Percentiles rank a stretch among this genome's conserved stretches.
These are phyloP conservation scores for Sphaerulina populicola DNA, from an alignment of 2,329 filamentous ascomycete species.

Conservation along the genomic window DNA sequence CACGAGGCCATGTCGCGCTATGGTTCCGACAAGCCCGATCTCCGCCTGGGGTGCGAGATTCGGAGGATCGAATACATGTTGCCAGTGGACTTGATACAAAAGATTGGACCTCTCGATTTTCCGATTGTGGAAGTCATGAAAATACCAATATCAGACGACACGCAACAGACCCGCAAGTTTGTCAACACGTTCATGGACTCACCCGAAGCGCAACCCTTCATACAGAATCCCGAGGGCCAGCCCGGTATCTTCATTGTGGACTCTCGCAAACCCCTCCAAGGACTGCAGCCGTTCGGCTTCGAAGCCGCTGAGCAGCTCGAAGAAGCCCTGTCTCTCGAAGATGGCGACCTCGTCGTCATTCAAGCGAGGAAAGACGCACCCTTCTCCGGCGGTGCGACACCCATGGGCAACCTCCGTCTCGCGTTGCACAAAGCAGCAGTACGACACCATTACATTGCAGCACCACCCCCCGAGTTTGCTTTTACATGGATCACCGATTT, in stretches of 20 bases:
- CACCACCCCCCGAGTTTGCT: slow-evolving; percentile 47
- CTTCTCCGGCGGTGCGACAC: slow-evolving; percentile 63
- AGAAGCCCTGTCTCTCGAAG: slow-evolving; percentile 46
- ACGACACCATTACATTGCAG: slow-evolving; percentile 49
- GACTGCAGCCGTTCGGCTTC: slow-evolving; percentile 69
- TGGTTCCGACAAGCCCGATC: slow-evolving; percentile 87
- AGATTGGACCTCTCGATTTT: slow-evolving; percentile 60
- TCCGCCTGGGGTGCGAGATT: slow-evolving; percentile 63
- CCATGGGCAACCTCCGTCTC: slow-evolving; percentile 63
- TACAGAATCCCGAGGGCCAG: slow-evolving; percentile 63
- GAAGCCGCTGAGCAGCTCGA: slow-evolving; percentile 56
- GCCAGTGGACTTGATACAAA: slow-evolving; percentile 57
- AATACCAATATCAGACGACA: slow-evolving; percentile 50
- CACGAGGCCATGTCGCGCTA: slow-evolving; percentile 68
- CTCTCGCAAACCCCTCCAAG: slow-evolving; percentile 61
- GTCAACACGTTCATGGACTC: slow-evolving; percentile 63
- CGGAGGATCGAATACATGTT: slow-evolving; percentile 56
- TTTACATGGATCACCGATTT: slow-evolving; percentile 88
- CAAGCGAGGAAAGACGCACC: slow-evolving; percentile 64
- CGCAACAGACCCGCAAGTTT: slow-evolving; percentile 52
- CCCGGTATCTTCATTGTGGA: slow-evolving; percentile 74
- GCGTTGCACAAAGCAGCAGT: slow-evolving; percentile 63
- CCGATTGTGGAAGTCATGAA: slow-evolving; percentile 70
- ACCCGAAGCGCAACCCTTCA: slow-evolving; percentile 50
- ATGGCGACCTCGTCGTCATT: slow-evolving; percentile 72